Conservation (phyloP, 257 asterid species). For the Petunia axillaris region DNA sequence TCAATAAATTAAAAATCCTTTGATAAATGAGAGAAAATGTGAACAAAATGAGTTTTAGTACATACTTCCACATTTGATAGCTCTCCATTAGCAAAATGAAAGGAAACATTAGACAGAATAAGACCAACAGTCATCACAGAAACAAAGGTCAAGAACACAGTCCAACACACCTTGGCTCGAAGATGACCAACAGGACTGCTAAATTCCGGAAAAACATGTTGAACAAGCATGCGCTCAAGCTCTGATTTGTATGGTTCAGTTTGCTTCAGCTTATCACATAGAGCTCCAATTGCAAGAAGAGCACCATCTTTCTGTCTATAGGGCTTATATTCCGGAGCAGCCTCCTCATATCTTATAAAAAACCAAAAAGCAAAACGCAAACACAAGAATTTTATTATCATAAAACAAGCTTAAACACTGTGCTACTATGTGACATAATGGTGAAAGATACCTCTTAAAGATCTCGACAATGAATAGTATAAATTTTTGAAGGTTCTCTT, state of each 20-base stretch:
- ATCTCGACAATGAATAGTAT: conserved; percentile 79
- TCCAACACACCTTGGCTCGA: conserved; percentile 75
- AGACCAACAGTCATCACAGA: background rate
- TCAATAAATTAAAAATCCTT: background rate
- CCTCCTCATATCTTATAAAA: conserved; percentile 69
- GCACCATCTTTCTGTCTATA: conserved; percentile 97
- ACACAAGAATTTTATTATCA: conserved; percentile 22
- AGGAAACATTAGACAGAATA: background rate
- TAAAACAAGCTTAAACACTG: conserved; percentile 15
- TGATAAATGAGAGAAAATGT: background rate
- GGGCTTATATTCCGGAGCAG: conserved; percentile 69
- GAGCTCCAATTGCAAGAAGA: conserved; percentile 93
- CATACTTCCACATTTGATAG: background rate
- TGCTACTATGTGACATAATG: background rate
- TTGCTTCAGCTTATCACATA: conserved; percentile 95
- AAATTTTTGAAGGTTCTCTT: conserved; percentile 95
- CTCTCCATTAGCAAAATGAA: background rate
- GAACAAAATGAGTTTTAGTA: background rate
- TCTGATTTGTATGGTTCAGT: conserved; percentile 92
- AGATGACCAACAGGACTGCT: conserved; percentile 91
- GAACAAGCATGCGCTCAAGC: conserved; percentile 94
- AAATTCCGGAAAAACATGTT: conserved; percentile 94
- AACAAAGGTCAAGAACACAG: conserved; percentile 21
- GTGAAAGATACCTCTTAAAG: conserved; percentile 67
- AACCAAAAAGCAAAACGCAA: conserved; percentile 5